Base-by-base conservation (phyloP, 352 stramenopile genomes). In the Peronospora tabacina region DNA sequence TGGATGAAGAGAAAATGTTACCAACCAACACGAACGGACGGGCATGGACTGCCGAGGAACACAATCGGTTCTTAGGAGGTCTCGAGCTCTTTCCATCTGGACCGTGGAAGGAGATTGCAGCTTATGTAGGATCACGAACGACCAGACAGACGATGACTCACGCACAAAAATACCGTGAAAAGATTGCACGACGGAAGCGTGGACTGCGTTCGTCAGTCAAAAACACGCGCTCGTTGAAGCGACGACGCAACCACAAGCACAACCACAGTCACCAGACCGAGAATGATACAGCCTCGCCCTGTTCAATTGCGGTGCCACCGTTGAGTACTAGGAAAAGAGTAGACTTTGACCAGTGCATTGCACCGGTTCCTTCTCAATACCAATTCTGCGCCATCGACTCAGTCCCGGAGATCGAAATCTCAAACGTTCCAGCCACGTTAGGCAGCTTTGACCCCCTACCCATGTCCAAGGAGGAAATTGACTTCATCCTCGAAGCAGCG, bases 101-200 rank as follows among this genome's bases (percentile, higher is more conserved):
- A 2, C 73, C 76, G 15, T 87, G 71, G 73, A 85, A 84, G 36
- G 62, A 72, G 22, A 80, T 86, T 34, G 72, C 77, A 11, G 66
- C 62, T 1, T 44, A 81, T 28, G 65, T 85, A 10, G 60, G 68
- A 22, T 81, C 72, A 0, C 66, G 75, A 34, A 85, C 75, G 1
- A 79, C 87, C 3, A 48, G 68, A 6, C 72, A 80, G 34, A 77
- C 67, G 15, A 79, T 80, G 68, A 77, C 72, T 4, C 68, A 82
- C 49, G 72, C 68, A 10, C 72, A 82, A 38, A 82, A 82, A 37
- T 79, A 80, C 44, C 66, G 72, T 8, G 62, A 82, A 49, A 76
- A 72, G 50, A 76, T 82, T 39, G 68, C 66, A 11, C 65, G 75
- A 2, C 63, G 74, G 29, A 80, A 75, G 38, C 64, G 62, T 8